Evolutionary conservation across 2,329 filamentous ascomycete genomes (phyloP), one percentile per base, ranked within the genome.

Genomic region (Fusarium sp.): DNA sequence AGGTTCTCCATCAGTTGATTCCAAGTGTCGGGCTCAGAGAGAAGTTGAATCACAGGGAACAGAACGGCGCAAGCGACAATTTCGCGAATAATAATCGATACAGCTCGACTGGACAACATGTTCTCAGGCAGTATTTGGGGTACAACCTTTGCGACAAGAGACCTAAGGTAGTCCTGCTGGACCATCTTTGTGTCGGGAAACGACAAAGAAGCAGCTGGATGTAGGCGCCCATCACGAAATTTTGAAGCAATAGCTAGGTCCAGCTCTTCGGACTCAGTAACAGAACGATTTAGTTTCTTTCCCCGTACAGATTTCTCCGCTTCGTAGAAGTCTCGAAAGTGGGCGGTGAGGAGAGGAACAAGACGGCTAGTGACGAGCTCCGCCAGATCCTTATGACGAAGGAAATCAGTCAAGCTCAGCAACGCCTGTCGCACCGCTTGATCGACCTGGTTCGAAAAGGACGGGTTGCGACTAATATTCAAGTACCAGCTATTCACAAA

Each of bases 251-350:
- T 97, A 4, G 96, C 96, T 73, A 97, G 86, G 81, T 98, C 95
- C 76, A 99, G 85, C 86, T 99, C 96, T 79, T 98, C 95, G 2
- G 95, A 97, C 83, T 99, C 96, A 5, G 97, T 98, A 61, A 99
- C 91, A 72, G 92, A 94, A 57, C 94, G 90, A 75, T 94, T 96
- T 62, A 98, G 85, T 81, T 97, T 94, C 79, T 91, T 93, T 17
- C 97, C 97, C 59, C 95, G 89, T 15, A 99, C 93, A 13, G 90
- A 88, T 63, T 92, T 89, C 83, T 99, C 96, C 1, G 96, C 96
- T 72, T 96, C 91, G 80, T 95, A 94, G 76, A 97, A 97, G 74
- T 97, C 94, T 73, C 90, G 93, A 76, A 99, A 90, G 81, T 99
- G 96, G 14, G 90, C 87, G 35, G 95, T 98, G 73, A 99, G 81